phyloP scores from a whole-genome alignment of 1,284 basidiomycete species.

The Puccinia hordei region DNA sequence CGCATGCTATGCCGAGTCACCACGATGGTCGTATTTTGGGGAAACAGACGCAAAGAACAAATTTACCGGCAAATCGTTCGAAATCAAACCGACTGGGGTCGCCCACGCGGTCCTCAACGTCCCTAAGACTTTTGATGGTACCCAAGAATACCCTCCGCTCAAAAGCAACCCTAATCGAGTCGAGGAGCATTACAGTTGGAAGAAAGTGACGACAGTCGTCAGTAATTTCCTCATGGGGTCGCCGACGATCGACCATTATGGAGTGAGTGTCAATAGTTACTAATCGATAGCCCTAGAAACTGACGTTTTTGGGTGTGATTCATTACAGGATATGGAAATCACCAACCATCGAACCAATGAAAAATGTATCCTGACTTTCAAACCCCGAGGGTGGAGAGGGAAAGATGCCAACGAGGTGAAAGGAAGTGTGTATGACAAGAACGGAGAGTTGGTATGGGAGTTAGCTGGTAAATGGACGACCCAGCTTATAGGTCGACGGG shows the following conservation, averaged over 20 bases:
- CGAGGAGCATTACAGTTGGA: constrained; percentile 85
- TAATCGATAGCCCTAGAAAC: background rate
- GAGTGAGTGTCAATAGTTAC: constrained; percentile 60
- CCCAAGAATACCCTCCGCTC: constrained; percentile 59
- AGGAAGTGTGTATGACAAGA: constrained; percentile 73
- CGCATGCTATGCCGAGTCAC: constrained; percentile 92
- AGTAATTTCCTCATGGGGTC: constrained; percentile 92
- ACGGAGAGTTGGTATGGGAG: constrained; percentile 75
- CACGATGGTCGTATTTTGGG: constrained; percentile 87
- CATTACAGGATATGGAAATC: constrained; percentile 70
- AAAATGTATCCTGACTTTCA: constrained; percentile 85
- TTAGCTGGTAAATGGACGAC: constrained; percentile 95
- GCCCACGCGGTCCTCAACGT: constrained; percentile 85
- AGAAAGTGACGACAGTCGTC: constrained; percentile 90
- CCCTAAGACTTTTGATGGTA: constrained; percentile 66
- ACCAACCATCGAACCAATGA: constrained; percentile 93
- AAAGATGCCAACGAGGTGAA: constrained; percentile 89
- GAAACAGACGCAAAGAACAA: constrained; percentile 91
- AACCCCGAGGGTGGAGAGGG: constrained; percentile 91
- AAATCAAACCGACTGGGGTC: constrained; percentile 90
- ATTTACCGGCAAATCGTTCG: constrained; percentile 94
- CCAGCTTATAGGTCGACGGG: constrained; percentile 82
- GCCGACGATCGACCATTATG: constrained; percentile 95
- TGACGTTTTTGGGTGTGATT: background rate
- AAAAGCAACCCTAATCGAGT: constrained; percentile 63